Conservation (phyloP, 164 flowering plant species). For the Aristolochia fimbriata region DNA sequence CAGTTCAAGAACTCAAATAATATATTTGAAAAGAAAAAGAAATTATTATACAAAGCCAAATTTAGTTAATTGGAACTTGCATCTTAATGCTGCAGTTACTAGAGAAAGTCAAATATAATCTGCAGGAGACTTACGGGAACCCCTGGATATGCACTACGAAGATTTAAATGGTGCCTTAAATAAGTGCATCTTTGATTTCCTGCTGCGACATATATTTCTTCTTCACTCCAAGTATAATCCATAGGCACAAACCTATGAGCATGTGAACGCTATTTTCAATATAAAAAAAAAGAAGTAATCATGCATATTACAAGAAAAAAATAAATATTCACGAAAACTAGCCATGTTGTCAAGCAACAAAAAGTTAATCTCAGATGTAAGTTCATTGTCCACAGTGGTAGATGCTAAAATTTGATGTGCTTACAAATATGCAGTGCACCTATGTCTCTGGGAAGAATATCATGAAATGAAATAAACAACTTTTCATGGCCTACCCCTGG, state of each 20-base stretch:
- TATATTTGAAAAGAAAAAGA: too few relatives aligned
- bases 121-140: constrained; percentile 38
- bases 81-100: background rate
- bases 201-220: constrained; percentile 56
- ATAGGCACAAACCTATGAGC: constrained; percentile 18
- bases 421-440: too few relatives aligned
- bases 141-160: constrained; percentile 57
- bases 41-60: background rate
- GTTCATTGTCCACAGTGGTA: too few relatives aligned
- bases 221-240: constrained; percentile 43
- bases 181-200: constrained; percentile 33
- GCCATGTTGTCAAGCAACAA: too few relatives aligned
- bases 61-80: background rate
- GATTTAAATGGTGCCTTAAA: constrained; percentile 43
- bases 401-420: too few relatives aligned
- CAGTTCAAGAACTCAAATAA: too few relatives aligned
- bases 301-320: too few relatives aligned
- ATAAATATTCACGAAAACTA: too few relatives aligned
- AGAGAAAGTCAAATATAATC: background rate
- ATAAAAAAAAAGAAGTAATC: too few relatives aligned
- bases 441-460: background rate
- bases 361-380: too few relatives aligned
- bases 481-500: constrained; percentile 8
- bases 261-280: background rate
- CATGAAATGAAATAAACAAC: constrained; percentile 16